Evolutionary conservation across 148 eudicot species (phyloP).

Genomic region (Vaccinium corymbosum): DNA sequence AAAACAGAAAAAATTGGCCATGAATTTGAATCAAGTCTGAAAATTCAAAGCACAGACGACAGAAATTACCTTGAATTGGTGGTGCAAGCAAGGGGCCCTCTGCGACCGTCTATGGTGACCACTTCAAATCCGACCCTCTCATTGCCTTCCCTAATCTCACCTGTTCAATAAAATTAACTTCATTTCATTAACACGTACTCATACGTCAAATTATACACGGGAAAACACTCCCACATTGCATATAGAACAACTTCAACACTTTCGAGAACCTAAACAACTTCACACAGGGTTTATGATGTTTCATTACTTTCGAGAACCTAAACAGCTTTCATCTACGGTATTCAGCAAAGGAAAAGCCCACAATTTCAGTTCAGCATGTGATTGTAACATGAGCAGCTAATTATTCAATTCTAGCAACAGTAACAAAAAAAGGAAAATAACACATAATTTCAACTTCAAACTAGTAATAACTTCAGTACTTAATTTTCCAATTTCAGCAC

Average conservation of each 20-base stretch:
- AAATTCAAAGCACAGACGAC: background rate
- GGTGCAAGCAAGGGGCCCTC: slow-evolving; percentile 65
- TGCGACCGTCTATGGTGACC: slow-evolving; percentile 60
- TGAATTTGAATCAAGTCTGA: background rate
- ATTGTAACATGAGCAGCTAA: too few species aligned
- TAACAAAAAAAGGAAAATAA: background rate
- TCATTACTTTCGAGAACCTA: too few species aligned
- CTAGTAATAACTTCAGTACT: too few species aligned
- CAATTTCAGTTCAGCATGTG: too few species aligned
- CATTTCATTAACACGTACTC: background rate
- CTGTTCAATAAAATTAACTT: slow-evolving; percentile 23
- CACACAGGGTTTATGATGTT: too few species aligned
- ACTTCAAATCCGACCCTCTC: slow-evolving; percentile 93
- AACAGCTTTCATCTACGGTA: too few species aligned
- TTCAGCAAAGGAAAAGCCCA: too few species aligned
- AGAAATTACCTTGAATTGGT: slow-evolving; percentile 42
- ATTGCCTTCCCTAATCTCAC: slow-evolving; percentile 69
- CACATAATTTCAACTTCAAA: background rate
- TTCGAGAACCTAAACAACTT: too few species aligned
- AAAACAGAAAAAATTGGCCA: too few species aligned
- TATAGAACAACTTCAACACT: background rate
- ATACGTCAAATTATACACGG: background rate
- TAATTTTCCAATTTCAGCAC: too few species aligned
- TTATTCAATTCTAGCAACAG: too few species aligned
- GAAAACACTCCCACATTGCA: background rate